Base-by-base conservation (phyloP, 2,329 filamentous ascomycete genomes). In the Malbranchea zuffiana region DNA sequence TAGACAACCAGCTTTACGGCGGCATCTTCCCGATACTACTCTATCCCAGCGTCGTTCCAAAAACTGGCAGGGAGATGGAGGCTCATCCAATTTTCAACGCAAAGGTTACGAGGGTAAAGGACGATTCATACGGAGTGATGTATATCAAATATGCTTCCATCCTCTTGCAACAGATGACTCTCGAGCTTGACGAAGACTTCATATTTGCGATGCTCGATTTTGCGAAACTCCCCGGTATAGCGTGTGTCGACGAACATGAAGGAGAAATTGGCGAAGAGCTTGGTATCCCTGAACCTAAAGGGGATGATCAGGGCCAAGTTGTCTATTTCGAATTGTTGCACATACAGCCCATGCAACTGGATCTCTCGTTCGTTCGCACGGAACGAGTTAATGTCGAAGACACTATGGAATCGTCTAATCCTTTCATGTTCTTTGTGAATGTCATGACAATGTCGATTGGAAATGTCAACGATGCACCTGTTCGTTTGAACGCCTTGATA, bases 401-500 rank as follows among this genome's bases (percentile, higher is more conserved):
- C 57, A 92, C 90, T 49, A 82, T 86, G 31, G 85, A 84, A 10
- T 85, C 85, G 1, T 78, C 75, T 27, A 98, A 94, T 54, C 92
- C 92, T 1, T 72, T 98, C 58, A 96, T 96, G 87, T 98, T 96
- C 66, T 87, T 95, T 56, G 78, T 96, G 58, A 96, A 98, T 54
- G 84, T 96, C 48, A 78, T 98, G 68, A 96, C 92, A 1, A 98
- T 98, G 90, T 93, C 90, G 10, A 90, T 98, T 52, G 90, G 90
- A 46, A 98, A 98, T 52, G 85, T 98, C 67, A 98, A 98, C 52
- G 92, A 98, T 60, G 90, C 90, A 5, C 92, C 90, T 0, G 78
- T 98, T 36, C 79, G 85, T 32, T 77, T 98, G 55, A 98, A 96
- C 45, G 85, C 90, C 1, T 67, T 98, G 16, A 82, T 98, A 66